phyloP scores from a whole-genome alignment of 495 filamentous ascomycete genomes.

The Penicillium pancosmium region DNA sequence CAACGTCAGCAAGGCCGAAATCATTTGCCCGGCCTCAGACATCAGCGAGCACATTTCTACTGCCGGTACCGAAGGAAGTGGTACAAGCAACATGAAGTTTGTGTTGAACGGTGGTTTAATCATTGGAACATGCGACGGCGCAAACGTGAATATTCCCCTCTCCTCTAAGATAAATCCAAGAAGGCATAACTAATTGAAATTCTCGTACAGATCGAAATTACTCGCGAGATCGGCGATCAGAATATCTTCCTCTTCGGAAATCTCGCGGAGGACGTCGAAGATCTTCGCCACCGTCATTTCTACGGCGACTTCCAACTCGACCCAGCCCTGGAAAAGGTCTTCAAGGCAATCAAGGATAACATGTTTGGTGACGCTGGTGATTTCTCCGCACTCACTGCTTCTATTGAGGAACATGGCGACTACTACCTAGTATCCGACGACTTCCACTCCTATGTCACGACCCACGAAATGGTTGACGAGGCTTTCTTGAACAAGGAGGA shows the following conservation, averaged over 20 bases:
- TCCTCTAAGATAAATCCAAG: neutral
- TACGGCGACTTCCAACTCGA: constrained; percentile 81
- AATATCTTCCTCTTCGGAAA: constrained; percentile 99
- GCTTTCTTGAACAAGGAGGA: constrained; percentile 87
- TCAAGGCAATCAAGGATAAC: constrained; percentile 74
- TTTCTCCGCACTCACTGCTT: constrained; percentile 79
- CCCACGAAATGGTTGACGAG: constrained; percentile 86
- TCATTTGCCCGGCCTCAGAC: constrained; percentile 92
- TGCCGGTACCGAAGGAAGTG: constrained; percentile 82
- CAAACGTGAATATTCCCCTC: constrained; percentile 69
- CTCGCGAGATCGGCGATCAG: constrained; percentile 89
- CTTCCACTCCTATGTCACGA: constrained; percentile 90
- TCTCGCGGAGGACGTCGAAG: constrained; percentile 94
- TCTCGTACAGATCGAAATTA: constrained; percentile 81
- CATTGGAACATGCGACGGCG: constrained; percentile 96
- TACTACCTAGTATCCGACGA: constrained; percentile 98
- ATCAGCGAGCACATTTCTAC: constrained; percentile 99
- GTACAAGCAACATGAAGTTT: constrained; percentile 95
- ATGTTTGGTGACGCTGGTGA: constrained; percentile 75
- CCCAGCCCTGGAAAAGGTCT: constrained; percentile 73
- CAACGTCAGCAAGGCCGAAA: constrained; percentile 98
- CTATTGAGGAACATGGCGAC: constrained; percentile 89
- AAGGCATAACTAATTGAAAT: neutral
- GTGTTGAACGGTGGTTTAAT: constrained; percentile 95
- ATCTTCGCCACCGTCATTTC: constrained; percentile 87